Evolutionary conservation across 768 basidiomycete genomes (phyloP), one percentile per base, ranked within the genome.

Genomic region (Suillus luteus): DNA sequence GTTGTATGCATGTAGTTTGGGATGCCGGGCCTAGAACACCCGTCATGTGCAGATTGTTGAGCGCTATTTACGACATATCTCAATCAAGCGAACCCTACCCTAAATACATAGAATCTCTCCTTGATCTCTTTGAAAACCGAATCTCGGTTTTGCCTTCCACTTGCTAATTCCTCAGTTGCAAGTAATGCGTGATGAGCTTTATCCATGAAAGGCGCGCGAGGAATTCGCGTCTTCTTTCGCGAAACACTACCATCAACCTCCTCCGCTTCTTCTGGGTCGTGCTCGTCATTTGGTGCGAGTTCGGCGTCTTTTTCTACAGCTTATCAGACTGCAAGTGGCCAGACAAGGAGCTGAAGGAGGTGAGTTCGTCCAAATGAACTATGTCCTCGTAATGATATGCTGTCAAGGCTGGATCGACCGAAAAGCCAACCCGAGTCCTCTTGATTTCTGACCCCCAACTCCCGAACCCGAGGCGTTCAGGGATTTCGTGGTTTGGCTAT

Each of bases 381-480:
- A 59, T 60, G 9, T 60, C 41, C 63, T 64, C 43, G 58, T 65
- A 60, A 67, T 59, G 40, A 55, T 8, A 11, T 35, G 22, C 35
- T 57, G 40, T 48, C 40, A 59, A 76, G 72, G 17, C 64, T 38
- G 62, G 38, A 46, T 65, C 69, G 2, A 48, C 24, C 7, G 65
- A 65, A 48, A 72, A 68, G 17, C 75, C 81, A 27, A 80, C 85
- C 1, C 89, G 86, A 67, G 82, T 92, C 19, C 79, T 94, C 33
- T 77, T 94, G 61, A 71, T 91, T 10, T 81, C 91, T 3, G 92
- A 94, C 68, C 82, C 87, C 9, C 91, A 89, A 70, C 80, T 92
- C 15, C 80, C 76, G 44, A 75, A 68, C 61, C 74, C 61, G 73
- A 80, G 46, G 69, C 75, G 35, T 69, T 78, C 64, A 33, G 48